phyloP scores from a whole-genome alignment of 768 basidiomycete species.

The Porphyrellus cyaneotinctus region DNA sequence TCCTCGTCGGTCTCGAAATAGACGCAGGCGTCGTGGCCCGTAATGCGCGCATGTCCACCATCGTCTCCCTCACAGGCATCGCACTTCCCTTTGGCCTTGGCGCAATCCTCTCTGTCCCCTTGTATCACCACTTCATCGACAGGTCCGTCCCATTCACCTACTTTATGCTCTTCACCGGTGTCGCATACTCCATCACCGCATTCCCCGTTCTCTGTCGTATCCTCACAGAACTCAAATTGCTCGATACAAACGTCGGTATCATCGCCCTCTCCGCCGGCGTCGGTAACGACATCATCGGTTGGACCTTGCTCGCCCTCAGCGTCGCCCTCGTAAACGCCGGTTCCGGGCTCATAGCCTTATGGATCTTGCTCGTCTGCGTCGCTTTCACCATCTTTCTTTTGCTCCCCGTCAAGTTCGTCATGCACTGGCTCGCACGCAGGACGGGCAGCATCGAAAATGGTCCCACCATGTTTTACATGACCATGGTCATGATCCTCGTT shows the following conservation, averaged over 20 bases:
- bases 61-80: constrained; percentile 82
- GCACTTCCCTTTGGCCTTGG: constrained; percentile 85
- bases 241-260: constrained; percentile 90
- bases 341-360: constrained; percentile 78
- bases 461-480: constrained; percentile 89
- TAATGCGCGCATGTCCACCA: constrained; percentile 61
- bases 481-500: constrained; percentile 68
- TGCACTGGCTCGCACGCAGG: constrained; percentile 68
- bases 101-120: constrained; percentile 61
- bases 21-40: constrained; percentile 75
- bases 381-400: constrained; percentile 79
- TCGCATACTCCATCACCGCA: constrained; percentile 85
- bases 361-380: constrained; percentile 73
- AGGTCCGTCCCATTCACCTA: constrained; percentile 68
- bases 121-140: constrained; percentile 55
- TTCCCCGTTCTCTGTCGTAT: constrained; percentile 86
- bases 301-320: constrained; percentile 84
- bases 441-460: constrained; percentile 81
- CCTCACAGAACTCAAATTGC: constrained; percentile 83
- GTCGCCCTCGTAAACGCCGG: constrained; percentile 91
- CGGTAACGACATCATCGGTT: constrained; percentile 82
- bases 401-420: constrained; percentile 54
- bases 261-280: constrained; percentile 92
- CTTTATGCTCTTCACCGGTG: constrained; percentile 93
- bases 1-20: constrained; percentile 91